Percentiles rank a stretch among this genome's conserved stretches.
phyloP scores from a whole-genome alignment of 78 protist genomes.

The Chrysochromulina tobinii region DNA sequence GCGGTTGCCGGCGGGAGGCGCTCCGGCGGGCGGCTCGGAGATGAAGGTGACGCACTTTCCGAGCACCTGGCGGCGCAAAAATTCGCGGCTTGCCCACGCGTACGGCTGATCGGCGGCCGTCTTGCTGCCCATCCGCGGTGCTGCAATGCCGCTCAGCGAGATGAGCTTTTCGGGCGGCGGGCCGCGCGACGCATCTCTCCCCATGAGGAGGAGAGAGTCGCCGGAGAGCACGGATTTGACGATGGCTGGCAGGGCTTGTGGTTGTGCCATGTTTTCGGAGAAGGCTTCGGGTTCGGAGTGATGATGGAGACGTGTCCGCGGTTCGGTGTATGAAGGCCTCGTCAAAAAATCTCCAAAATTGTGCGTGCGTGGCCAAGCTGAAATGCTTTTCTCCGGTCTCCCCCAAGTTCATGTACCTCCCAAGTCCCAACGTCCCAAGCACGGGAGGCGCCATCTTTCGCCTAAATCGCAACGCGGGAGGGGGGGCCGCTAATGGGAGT shows the following conservation, averaged over 20 bases:
- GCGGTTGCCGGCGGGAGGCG: neutral
- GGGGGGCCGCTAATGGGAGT: too few species aligned
- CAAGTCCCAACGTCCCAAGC: too few species aligned
- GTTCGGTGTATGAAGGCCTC: too few species aligned
- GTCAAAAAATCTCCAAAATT: too few species aligned
- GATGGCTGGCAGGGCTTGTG: neutral
- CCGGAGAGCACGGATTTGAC: constrained; percentile 32
- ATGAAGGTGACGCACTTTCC: constrained; percentile 44
- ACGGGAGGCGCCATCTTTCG: too few species aligned
- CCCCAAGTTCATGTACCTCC: too few species aligned
- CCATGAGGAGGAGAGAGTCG: constrained; percentile 17
- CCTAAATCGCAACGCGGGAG: too few species aligned
- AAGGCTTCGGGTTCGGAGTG: too few species aligned
- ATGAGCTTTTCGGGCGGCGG: constrained; percentile 5
- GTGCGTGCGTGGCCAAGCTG: too few species aligned
- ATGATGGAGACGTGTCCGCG: too few species aligned
- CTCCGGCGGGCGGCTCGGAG: neutral
- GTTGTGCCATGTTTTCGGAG: too few species aligned
- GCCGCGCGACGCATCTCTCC: neutral
- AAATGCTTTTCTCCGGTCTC: too few species aligned
- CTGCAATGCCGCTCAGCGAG: neutral
- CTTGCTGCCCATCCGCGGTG: constrained; percentile 23
- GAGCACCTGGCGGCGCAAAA: constrained; percentile 40
- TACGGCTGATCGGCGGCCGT: constrained; percentile 39
- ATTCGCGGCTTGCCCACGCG: constrained; percentile 68